These are phyloP conservation scores for Albophoma yamanashiensis DNA, from an alignment of 2,329 filamentous ascomycete species.

Conservation along the genomic window DNA sequence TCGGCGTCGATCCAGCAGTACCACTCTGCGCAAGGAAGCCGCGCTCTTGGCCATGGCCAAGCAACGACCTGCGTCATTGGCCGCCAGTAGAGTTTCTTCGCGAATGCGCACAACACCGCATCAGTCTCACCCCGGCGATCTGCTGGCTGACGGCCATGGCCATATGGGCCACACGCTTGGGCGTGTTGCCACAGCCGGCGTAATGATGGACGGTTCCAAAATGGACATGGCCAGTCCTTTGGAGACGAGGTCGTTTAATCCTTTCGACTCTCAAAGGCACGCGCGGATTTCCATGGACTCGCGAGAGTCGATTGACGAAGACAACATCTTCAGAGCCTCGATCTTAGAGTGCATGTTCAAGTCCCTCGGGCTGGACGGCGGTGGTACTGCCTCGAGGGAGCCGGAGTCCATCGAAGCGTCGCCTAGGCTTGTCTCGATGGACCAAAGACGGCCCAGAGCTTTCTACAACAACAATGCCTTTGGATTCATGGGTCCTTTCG, in stretches of 20 bases:
- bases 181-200: conserved; percentile 21
- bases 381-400: conserved; percentile 53
- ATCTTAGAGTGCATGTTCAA: conserved; percentile 95
- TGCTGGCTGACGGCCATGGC: conserved; percentile 56
- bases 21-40: conserved; percentile 68
- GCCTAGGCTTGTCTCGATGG: conserved; percentile 73
- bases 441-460: conserved; percentile 69
- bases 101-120: conserved; percentile 30
- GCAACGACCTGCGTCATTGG: conserved; percentile 31
- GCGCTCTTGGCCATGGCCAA: conserved; percentile 55
- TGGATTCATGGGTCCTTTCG: conserved; percentile 80
- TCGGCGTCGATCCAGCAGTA: conserved; percentile 62
- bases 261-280: conserved; percentile 42
- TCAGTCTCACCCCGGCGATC: conserved; percentile 61
- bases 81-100: conserved; percentile 27
- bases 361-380: conserved; percentile 70
- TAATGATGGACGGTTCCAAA: conserved; percentile 9
- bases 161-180: conserved; percentile 55
- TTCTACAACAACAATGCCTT: conserved; percentile 67
- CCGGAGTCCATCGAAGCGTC: conserved; percentile 74
- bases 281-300: conserved; percentile 48
- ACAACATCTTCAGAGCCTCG: conserved; percentile 77
- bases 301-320: conserved; percentile 78
- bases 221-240: conserved; percentile 33
- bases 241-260: conserved; percentile 40